A percentile compares a stretch with the other conserved stretches of the same genome.
Conservation (phyloP, 192 early-diverging fungal genomes). For the Umbelopsis vinacea region DNA sequence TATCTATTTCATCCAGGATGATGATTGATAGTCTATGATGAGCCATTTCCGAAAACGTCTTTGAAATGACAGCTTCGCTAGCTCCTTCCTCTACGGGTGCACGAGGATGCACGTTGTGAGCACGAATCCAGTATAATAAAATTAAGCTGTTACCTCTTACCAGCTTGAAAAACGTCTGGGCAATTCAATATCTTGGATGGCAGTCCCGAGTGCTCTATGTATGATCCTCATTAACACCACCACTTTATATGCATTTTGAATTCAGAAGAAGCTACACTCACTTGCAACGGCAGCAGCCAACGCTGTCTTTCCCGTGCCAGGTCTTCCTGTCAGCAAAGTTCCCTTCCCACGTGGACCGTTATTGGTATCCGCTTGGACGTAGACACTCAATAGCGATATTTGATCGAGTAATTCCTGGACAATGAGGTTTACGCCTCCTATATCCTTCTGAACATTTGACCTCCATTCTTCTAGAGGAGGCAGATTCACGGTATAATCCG, state of each 20-base stretch:
- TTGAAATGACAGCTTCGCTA: constrained; percentile 52
- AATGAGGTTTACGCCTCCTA: not conserved
- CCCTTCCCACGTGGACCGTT: constrained; percentile 37
- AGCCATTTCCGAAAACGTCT: constrained; percentile 39
- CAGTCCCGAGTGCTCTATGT: constrained; percentile 39
- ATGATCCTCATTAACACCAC: not conserved
- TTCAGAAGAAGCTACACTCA: not conserved
- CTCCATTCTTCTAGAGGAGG: not conserved
- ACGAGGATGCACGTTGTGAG: not conserved
- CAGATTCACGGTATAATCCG: not conserved
- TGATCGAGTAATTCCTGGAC: not conserved
- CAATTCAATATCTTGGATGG: constrained; percentile 52
- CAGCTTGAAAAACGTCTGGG: constrained; percentile 54
- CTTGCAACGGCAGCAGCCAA: constrained; percentile 48
- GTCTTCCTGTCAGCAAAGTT: constrained; percentile 48
- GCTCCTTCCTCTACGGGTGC: constrained; percentile 53
- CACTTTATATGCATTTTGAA: not conserved
- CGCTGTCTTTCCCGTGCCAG: constrained; percentile 59
- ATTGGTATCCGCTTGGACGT: not conserved
- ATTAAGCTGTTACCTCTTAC: constrained; percentile 19
- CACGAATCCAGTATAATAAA: not conserved
- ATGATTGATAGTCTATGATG: constrained; percentile 46
- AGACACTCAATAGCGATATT: not conserved
- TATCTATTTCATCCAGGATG: constrained; percentile 61
- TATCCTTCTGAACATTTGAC: not conserved